phyloP scores from a whole-genome alignment of 164 flowering plant species.

The Vitis amurensis region DNA sequence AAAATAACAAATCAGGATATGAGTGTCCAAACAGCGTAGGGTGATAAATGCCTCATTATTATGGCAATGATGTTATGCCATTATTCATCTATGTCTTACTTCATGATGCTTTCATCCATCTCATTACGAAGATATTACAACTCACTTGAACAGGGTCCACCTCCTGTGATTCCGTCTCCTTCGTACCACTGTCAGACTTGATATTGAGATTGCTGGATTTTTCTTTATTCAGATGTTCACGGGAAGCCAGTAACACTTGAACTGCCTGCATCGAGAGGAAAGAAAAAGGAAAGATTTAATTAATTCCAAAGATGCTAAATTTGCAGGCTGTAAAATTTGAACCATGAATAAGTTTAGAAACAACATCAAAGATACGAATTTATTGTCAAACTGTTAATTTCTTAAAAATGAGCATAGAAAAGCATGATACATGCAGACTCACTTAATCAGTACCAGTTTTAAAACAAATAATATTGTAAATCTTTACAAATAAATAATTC shows the following conservation, averaged over 20 bases:
- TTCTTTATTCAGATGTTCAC: slow-evolving; percentile 46
- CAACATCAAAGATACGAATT: no score
- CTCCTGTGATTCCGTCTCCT: slow-evolving; percentile 23
- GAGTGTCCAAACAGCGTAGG: background rate
- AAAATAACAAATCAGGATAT: background rate
- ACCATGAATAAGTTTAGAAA: background rate
- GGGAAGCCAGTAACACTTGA: slow-evolving; percentile 60
- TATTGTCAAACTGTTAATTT: no score
- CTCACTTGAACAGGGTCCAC: slow-evolving; percentile 84
- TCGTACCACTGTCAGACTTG: slow-evolving; percentile 22
- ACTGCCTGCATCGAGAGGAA: slow-evolving; percentile 62
- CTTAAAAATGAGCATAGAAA: no score
- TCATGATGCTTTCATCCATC: background rate
- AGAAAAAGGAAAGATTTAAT: background rate
- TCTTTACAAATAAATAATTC: no score
- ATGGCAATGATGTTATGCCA: background rate
- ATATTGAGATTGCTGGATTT: slow-evolving; percentile 17
- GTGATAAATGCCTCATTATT: background rate
- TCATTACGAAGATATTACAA: slow-evolving; percentile 1
- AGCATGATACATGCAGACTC: no score
- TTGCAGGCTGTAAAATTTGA: background rate
- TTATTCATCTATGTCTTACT: background rate
- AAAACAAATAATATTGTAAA: no score
- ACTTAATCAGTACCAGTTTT: no score
- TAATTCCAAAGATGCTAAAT: background rate